Base-by-base conservation (phyloP, 129 eudicot species). In the Tagetes erecta region DNA sequence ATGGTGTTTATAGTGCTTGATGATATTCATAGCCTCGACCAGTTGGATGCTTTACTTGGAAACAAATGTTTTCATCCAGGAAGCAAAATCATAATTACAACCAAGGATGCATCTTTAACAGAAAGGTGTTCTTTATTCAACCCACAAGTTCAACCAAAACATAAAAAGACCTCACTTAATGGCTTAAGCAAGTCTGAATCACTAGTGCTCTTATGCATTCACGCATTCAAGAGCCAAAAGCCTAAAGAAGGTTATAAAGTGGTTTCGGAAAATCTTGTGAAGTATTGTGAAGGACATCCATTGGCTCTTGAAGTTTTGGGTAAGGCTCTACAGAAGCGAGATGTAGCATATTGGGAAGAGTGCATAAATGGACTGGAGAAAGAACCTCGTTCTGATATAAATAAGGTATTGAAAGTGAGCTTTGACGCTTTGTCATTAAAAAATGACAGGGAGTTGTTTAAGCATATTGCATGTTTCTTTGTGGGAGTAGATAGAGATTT, bases 41-140 rank as follows among this genome's bases (percentile, higher is more conserved):
- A 58, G 39, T 31, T 58, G 39, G 37, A 58, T 58, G 64, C 64
- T 31, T 58, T 58, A 31, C 64, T 58, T 58, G 64, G 64, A 58
- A 8, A 58, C 3, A 31, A 31, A 31, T 5, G 64, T 8, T 58
- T 58, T 31, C 64, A 58, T 58, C 64, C 64, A 2, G 64, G 64
- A 58, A 58, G 64, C 64, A 58, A 58, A 31, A 58, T 58, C 38
- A 31, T 58, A 58, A 58, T 58, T 30, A 58, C 64, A 58, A 58
- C 64, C 13, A 58, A 58, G n/a, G 13, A 58, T 30, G 64, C 37
- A 30, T 58, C 64, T 30, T 58, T 31, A 31, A 58, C 64, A 0
- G 64, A 58, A 58, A 55, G 60, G 34, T 55, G 34, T 55, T 5
- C 36, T 4, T 55, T 55, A 1, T 55, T 14, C 60, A 55, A 31